Percentiles rank a stretch among this genome's conserved stretches.
These are phyloP conservation scores for Xylaria sp. DNA, from an alignment of 2,329 filamentous ascomycete genomes.

Conservation along the genomic window DNA sequence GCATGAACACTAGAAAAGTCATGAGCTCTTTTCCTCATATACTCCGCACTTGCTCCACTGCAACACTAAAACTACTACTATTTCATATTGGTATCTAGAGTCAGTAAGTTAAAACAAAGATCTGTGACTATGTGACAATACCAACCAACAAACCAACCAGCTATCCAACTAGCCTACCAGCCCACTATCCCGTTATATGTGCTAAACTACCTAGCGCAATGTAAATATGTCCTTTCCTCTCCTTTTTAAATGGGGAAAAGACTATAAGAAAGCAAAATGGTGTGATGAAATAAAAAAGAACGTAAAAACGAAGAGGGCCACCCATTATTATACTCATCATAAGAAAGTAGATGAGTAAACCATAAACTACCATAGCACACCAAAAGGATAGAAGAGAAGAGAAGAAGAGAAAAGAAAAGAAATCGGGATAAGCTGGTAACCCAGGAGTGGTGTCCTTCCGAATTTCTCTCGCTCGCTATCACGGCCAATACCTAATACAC, in stretches of 20 bases:
- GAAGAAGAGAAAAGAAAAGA: not conserved
- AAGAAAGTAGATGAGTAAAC: not conserved
- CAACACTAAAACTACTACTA: not conserved
- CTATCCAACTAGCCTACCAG: not conserved
- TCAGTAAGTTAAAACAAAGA: conserved; percentile 10
- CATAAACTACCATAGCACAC: not conserved
- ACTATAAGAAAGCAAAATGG: too few species aligned
- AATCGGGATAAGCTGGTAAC: not conserved
- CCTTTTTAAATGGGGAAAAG: too few species aligned
- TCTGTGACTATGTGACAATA: conserved; percentile 5
- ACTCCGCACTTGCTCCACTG: not conserved
- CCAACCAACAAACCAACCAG: too few species aligned
- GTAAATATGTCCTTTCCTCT: not conserved
- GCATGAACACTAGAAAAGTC: too few species aligned
- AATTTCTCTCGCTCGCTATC: conserved; percentile 12
- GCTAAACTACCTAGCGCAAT: not conserved
- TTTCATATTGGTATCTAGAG: conserved; percentile 16
- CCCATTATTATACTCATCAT: conserved; percentile 3
- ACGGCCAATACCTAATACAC: conserved; percentile 20
- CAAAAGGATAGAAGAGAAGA: not conserved
- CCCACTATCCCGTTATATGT: not conserved
- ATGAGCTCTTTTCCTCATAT: not conserved
- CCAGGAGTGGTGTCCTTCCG: conserved; percentile 1
- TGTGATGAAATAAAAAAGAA: too few species aligned
- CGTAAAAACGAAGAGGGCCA: not conserved